Conservation (phyloP, 306 rosid genomes). For the Amphicarpaea edgeworthii region DNA sequence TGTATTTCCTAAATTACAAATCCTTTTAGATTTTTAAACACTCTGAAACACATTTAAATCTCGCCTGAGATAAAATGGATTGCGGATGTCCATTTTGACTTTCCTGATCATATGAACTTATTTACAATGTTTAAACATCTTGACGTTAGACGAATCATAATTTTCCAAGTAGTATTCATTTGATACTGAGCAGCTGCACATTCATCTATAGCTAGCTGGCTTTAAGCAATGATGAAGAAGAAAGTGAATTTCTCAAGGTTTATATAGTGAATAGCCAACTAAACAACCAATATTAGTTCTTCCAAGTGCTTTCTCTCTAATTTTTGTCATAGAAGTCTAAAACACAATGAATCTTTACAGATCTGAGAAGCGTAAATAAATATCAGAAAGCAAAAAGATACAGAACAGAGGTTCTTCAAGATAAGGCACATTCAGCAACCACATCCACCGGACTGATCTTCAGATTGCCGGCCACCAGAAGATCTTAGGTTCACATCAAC, state of each 20-base stretch:
- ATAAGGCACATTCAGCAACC: conserved; percentile 49
- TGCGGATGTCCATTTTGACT: too few species aligned
- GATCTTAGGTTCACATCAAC: conserved; percentile 61
- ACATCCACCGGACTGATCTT: conserved; percentile 53
- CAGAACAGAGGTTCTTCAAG: conserved; percentile 32
- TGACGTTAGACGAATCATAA: too few species aligned
- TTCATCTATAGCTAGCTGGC: background rate
- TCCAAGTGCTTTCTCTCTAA: background rate
- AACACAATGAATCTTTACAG: conserved; percentile 11
- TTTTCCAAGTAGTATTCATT: too few species aligned
- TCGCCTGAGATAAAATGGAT: too few species aligned
- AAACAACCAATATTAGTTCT: conserved; percentile 16
- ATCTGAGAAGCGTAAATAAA: background rate
- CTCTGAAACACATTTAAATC: too few species aligned
- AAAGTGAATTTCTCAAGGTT: conserved; percentile 8
- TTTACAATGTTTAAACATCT: too few species aligned
- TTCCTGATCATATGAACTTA: too few species aligned
- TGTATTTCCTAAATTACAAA: too few species aligned
- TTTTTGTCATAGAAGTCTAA: background rate
- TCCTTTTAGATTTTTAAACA: too few species aligned
- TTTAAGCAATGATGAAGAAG: conserved; percentile 13
- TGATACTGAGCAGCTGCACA: background rate
- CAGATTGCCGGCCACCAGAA: conserved; percentile 44
- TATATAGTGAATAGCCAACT: conserved; percentile 27
- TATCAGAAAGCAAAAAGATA: background rate